Base-by-base conservation (phyloP, 495 filamentous ascomycete species). In the Penicillium arizonense region DNA sequence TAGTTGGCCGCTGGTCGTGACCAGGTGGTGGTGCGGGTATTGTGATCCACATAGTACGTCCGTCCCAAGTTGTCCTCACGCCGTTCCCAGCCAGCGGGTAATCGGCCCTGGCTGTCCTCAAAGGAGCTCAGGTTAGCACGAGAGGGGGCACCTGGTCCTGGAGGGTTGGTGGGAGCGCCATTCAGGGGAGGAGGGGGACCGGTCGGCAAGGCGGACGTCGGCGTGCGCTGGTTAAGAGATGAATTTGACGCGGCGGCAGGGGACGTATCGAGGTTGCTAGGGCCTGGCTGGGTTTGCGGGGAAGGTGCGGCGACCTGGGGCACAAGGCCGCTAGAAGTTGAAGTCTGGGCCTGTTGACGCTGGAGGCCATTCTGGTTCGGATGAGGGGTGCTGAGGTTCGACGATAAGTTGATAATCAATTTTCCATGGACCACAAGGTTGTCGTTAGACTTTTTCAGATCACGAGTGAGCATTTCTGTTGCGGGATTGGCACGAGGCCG, bases 31-130 rank as follows among this genome's bases (percentile, higher is more conserved):
- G 92, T 91, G 56, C 94, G 81, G 5, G 93, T 96, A 68, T 98
- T 98, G 69, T 98, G 94, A 67, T 98, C 94, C 30, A 98, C 94
- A 71, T 98, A 98, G 65, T 98, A 98, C n/a, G 92, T 97, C 60
- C 94, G 85, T 48, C 95, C 95, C 35, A 98, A 73, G 62, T 97
- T 91, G 70, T 98, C 94, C 65, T 97, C 94, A 37, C 94, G 82
- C 42, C 95, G 83, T 70, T 98, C 94, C 93, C 95, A 98, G 33
- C 94, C 94, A 44, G 88, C 85, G 18, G 94, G 94, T 55, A 98
- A 72, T 64, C 93, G 85, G 41, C 94, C 94, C 65, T 96, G 91
- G 32, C 86, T 83, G 66, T 98, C 94, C 74, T 96, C 93, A 64
- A 98, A 98, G 1, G 93, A 91, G 68, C 90, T 97, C 65, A 94